These are phyloP conservation scores for Metschnikowia koreensis DNA, from an alignment of 805 yeast species.

Conservation along the genomic window DNA sequence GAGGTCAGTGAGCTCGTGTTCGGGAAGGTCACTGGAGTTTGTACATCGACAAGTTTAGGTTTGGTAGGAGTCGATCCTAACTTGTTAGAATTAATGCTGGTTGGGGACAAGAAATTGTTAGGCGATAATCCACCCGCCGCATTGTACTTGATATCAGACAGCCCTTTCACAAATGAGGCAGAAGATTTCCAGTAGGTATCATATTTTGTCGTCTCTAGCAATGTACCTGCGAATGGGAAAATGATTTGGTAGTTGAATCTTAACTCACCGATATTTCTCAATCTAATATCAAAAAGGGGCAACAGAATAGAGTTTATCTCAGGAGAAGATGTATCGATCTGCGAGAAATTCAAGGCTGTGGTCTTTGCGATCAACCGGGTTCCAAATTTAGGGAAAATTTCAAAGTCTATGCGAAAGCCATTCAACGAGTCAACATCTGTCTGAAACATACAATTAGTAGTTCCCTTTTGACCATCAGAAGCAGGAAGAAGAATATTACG, in stretches of 20 bases:
- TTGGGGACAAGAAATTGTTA: constrained; percentile 39
- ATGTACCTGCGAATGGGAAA: constrained; percentile 80
- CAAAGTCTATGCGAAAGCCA: constrained; percentile 76
- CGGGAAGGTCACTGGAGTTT: constrained; percentile 10
- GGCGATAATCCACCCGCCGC: constrained; percentile 44
- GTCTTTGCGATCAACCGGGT: constrained; percentile 89
- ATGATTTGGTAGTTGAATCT: constrained; percentile 77
- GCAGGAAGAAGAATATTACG: constrained; percentile 80
- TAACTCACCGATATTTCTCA: constrained; percentile 79
- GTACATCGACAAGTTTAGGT: constrained; percentile 12
- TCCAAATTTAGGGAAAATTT: constrained; percentile 92
- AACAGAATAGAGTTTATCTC: constrained; percentile 45
- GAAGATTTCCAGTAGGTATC: constrained; percentile 95
- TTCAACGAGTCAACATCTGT: constrained; percentile 64
- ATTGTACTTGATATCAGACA: constrained; percentile 28
- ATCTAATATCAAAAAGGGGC: constrained; percentile 79
- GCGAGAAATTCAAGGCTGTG: constrained; percentile 61
- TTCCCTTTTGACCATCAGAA: constrained; percentile 50
- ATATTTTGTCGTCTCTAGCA: constrained; percentile 85
- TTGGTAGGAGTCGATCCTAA: constrained; percentile 13
- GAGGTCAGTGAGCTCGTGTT: constrained; percentile 29
- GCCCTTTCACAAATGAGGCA: constrained; percentile 51
- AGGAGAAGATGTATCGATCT: constrained; percentile 39
- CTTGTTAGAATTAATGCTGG: constrained; percentile 23
- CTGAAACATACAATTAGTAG: constrained; percentile 71